Base-by-base conservation (phyloP, 208 protist genomes). In the Wallacemonas sp. region DNA sequence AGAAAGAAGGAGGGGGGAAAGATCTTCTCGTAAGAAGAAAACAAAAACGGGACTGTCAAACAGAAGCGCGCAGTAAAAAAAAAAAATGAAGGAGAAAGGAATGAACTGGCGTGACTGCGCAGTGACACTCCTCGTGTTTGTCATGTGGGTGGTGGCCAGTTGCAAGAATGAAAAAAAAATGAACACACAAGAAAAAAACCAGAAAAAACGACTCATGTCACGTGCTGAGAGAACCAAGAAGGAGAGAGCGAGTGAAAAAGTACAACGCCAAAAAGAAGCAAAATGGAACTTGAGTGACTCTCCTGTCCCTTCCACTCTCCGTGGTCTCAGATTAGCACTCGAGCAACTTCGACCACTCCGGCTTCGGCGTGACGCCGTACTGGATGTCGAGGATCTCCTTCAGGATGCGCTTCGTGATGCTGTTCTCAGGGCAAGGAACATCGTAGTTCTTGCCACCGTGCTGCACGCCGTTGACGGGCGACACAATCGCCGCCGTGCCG, bases 401-500 rank as follows among this genome's bases (percentile, higher is more conserved):
- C 36, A 89, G 70, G 50, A 89, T 70, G 39, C 82, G 81, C 39
- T 65, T 70, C 18, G 81, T 79, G 63, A 91, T 44, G 63, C 81
- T 85, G 25, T 62, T n/a, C 25, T 77, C 67, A 26, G 78, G 78
- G 65, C 67, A 81, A 32, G 86, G 86, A 50, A 89, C 73, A 1
- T 20, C 54, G 70, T 87, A 85, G 55, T 86, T 73, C 70, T 63
- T 74, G 22, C 82, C 93, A 28, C 89, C 65, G 75, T 90, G 98
- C 18, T 65, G 18, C 39, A 99, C 93, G 7, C n/a, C 28, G 3
- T 86, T 74, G 28, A 99, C 85, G 28, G 97, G 97, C 2, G 87
- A 87, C 12, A 99, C 92, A 55, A 99, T 93, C 20, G 96, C 96
- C 8, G 98, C 98, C 5, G 98, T 99, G 39, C 98, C 98, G 39